A percentile compares a stretch with the other conserved stretches of the same genome.
Conservation (phyloP, 1,284 basidiomycete species). For the Ceraceosorus guamensis region DNA sequence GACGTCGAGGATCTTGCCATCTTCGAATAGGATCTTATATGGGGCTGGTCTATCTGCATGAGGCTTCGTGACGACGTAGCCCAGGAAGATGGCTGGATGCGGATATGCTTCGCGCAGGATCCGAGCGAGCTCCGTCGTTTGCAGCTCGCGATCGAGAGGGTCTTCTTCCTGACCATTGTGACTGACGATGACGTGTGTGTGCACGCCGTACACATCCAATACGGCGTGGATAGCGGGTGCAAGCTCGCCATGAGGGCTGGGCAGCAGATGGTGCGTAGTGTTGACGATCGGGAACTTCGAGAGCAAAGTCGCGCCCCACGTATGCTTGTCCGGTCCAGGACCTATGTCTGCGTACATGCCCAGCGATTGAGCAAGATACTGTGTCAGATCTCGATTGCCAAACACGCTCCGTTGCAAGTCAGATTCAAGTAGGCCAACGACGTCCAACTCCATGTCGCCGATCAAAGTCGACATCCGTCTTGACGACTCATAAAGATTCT, state of each 20-base stretch:
- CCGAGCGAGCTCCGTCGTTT: constrained; percentile 71
- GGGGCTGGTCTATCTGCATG: constrained; percentile 67
- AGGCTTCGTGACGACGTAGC: constrained; percentile 65
- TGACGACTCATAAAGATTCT: constrained; percentile 39
- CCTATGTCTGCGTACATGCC: constrained; percentile 68
- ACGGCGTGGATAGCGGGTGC: constrained; percentile 71
- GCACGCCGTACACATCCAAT: constrained; percentile 72
- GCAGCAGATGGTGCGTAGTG: constrained; percentile 79
- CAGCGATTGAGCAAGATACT: constrained; percentile 55
- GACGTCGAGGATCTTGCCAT: constrained; percentile 43
- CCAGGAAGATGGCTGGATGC: constrained; percentile 71
- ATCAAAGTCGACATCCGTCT: constrained; percentile 68
- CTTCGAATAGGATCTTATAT: constrained; percentile 64
- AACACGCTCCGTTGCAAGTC: constrained; percentile 77
- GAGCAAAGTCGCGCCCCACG: constrained; percentile 58
- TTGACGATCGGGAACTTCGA: constrained; percentile 84
- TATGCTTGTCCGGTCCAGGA: constrained; percentile 79
- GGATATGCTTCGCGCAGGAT: constrained; percentile 70
- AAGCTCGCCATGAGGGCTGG: constrained; percentile 72
- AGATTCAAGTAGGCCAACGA: constrained; percentile 64
- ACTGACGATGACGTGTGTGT: constrained; percentile 51
- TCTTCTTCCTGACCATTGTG: constrained; percentile 94
- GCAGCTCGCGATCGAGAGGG: constrained; percentile 75
- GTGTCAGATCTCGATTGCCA: constrained; percentile 67
- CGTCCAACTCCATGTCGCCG: constrained; percentile 45